phyloP scores from a whole-genome alignment of 441 rosid genomes.

The Croton setiger region DNA sequence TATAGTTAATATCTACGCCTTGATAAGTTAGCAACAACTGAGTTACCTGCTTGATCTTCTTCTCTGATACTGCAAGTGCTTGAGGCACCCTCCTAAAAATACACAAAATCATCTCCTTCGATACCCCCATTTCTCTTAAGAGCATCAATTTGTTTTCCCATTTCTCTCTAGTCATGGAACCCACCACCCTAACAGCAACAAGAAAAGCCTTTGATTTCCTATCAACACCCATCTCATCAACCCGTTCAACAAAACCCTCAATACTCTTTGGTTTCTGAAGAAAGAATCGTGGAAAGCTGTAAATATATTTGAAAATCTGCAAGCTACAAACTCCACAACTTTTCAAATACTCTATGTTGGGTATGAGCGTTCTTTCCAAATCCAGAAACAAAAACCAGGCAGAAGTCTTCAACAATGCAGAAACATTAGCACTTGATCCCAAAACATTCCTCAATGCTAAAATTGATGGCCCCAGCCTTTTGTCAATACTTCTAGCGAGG shows the following conservation, averaged over 20 bases:
- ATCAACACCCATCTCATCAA: slow-evolving; percentile 36
- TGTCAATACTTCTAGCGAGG: slow-evolving; percentile 24
- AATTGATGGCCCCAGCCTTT: slow-evolving; percentile 21
- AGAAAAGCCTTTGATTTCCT: slow-evolving; percentile 31
- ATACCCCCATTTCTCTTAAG: slow-evolving; percentile 31
- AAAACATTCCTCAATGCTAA: slow-evolving; percentile 24
- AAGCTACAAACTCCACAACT: slow-evolving; percentile 28
- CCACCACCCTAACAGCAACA: slow-evolving; percentile 27
- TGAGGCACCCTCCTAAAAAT: slow-evolving; percentile 32
- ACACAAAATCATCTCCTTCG: slow-evolving; percentile 25
- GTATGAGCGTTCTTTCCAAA: slow-evolving; percentile 31
- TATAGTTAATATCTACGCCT: slow-evolving; percentile 14
- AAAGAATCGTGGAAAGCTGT: slow-evolving; percentile 24
- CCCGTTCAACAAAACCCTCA: slow-evolving; percentile 23
- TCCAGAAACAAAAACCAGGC: slow-evolving; percentile 28
- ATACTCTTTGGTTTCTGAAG: slow-evolving; percentile 26
- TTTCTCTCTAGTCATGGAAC: slow-evolving; percentile 31
- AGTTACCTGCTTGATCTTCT: slow-evolving; percentile 27
- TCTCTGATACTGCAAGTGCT: slow-evolving; percentile 29
- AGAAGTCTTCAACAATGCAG: slow-evolving; percentile 19
- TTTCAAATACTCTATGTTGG: slow-evolving; percentile 28
- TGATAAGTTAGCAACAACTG: slow-evolving; percentile 14
- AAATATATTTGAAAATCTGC: slow-evolving; percentile 24
- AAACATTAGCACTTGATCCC: slow-evolving; percentile 22
- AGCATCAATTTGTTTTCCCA: slow-evolving; percentile 37